phyloP scores from a whole-genome alignment of 129 eudicot species.

The Pseudognaphalium luteoalbum region DNA sequence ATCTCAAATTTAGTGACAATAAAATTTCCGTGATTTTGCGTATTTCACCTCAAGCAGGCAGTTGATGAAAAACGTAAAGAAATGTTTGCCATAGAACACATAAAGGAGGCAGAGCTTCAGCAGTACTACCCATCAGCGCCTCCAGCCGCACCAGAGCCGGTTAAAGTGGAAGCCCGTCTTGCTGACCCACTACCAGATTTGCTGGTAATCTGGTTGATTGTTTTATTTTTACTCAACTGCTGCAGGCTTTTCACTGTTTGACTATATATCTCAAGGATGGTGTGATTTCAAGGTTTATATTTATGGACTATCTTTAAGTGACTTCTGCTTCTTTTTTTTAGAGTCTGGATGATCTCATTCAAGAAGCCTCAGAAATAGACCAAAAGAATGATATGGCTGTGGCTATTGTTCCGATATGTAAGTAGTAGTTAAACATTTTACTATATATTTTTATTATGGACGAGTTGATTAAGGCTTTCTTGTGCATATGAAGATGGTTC shows the following conservation, averaged over 20 bases:
- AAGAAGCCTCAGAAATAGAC: conserved; percentile 61
- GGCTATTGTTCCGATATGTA: conserved; percentile 77
- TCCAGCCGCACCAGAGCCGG: conserved; percentile 53
- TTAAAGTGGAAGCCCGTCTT: conserved; percentile 56
- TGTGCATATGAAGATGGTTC: background rate
- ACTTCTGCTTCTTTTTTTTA: conserved; percentile 20
- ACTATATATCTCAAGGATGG: background rate
- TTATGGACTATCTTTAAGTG: background rate
- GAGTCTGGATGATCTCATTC: conserved; percentile 72
- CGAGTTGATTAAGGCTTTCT: background rate
- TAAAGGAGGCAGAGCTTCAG: conserved; percentile 47
- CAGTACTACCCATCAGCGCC: conserved; percentile 54
- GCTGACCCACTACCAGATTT: conserved; percentile 65
- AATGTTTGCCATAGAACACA: conserved; percentile 61
- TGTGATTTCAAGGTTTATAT: background rate
- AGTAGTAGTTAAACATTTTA: conserved; percentile 14
- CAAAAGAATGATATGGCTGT: conserved; percentile 70
- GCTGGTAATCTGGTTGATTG: conserved; percentile 44
- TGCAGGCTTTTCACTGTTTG: background rate
- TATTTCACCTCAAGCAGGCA: conserved; percentile 40
- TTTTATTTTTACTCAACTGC: background rate
- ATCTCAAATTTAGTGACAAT: conserved; percentile 7
- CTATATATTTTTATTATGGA: background rate
- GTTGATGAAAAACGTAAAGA: conserved; percentile 45
- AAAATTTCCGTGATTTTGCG: background rate